Conservation (phyloP, 1,284 basidiomycete species). For the Melampsora occidentalis region DNA sequence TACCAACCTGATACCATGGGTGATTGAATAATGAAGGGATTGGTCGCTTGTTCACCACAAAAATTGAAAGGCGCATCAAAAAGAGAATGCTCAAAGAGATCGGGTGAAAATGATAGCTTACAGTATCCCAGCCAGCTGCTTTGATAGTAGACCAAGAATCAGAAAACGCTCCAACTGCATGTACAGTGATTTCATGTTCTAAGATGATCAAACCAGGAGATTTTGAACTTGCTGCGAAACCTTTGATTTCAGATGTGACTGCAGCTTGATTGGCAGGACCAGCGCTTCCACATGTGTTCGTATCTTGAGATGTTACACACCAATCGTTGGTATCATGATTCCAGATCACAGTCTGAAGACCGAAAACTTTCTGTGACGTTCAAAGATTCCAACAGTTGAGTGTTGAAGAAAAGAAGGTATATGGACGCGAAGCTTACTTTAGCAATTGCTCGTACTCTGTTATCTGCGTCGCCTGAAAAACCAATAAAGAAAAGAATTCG, state of each 20-base stretch:
- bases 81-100: neutral
- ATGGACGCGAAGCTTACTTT: slow-evolving; percentile 18
- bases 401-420: neutral
- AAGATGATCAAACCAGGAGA: slow-evolving; percentile 72
- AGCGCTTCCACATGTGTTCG: slow-evolving; percentile 25
- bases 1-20: slow-evolving; percentile 36
- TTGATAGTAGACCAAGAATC: slow-evolving; percentile 65
- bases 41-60: slow-evolving; percentile 17
- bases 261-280: slow-evolving; percentile 39
- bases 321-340: slow-evolving; percentile 60
- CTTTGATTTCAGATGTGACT: slow-evolving; percentile 14
- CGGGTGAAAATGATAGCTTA: slow-evolving; percentile 53
- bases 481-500: neutral
- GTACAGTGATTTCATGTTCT: slow-evolving; percentile 75
- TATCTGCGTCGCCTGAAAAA: slow-evolving; percentile 38
- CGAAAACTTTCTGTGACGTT: slow-evolving; percentile 50
- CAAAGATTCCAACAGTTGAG: neutral
- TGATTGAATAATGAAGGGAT: slow-evolving; percentile 33
- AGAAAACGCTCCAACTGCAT: slow-evolving; percentile 68
- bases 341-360: slow-evolving; percentile 71
- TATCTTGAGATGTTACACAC: slow-evolving; percentile 39
- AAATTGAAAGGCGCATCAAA: neutral
- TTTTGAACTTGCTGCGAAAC: slow-evolving; percentile 54
- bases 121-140: slow-evolving; percentile 66
- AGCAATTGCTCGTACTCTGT: slow-evolving; percentile 44